These are phyloP conservation scores for Angomonas desouzai DNA, from an alignment of 208 protist species.

Conservation along the genomic window DNA sequence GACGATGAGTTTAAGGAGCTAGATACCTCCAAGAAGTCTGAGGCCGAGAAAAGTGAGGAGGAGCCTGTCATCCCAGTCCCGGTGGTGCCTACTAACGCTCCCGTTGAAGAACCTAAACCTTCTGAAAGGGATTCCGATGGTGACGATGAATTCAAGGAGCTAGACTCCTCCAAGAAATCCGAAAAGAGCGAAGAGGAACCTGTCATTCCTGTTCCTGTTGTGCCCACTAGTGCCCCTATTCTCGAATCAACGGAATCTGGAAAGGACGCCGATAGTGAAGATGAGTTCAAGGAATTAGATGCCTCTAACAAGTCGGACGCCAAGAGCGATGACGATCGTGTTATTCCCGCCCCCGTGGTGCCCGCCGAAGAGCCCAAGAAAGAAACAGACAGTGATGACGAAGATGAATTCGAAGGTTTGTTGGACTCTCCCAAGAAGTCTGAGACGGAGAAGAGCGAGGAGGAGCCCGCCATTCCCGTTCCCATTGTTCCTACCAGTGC, in stretches of 20 bases:
- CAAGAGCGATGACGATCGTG: not conserved
- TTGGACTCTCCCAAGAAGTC: too few species aligned
- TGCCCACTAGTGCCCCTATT: not conserved
- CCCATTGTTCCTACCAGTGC: too few species aligned
- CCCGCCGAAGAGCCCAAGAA: slow-evolving; percentile 1
- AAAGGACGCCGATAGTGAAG: not conserved
- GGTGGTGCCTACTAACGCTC: not conserved
- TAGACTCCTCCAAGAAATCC: not conserved
- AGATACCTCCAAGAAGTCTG: not conserved
- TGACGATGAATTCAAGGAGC: too few species aligned
- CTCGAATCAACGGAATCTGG: not conserved
- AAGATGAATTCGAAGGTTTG: too few species aligned
- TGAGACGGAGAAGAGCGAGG: not conserved
- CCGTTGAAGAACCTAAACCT: not conserved
- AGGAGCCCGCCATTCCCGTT: not conserved
- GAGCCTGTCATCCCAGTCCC: not conserved
- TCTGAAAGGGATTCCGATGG: not conserved
- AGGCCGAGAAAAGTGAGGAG: not conserved
- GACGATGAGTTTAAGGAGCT: not conserved
- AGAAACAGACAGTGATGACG: too few species aligned
- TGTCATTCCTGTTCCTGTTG: not conserved
- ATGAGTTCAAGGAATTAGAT: not conserved
- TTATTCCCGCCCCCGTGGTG: not conserved
- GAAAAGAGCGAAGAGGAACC: not conserved
- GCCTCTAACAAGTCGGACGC: not conserved